Base-by-base conservation (phyloP, 176 grass and related monocot species). In the Musa acuminata region DNA sequence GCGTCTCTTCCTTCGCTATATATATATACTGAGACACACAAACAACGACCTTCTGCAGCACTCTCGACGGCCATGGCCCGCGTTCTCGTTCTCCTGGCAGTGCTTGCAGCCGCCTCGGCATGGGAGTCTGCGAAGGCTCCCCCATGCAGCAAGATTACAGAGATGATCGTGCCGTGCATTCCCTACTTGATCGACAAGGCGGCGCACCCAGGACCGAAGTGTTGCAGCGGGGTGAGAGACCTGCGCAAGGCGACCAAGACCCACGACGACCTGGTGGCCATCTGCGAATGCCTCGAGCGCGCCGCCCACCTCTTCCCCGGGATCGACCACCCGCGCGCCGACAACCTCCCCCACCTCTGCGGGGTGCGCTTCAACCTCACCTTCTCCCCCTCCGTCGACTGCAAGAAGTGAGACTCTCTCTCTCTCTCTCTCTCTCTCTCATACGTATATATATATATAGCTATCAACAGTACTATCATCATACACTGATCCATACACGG, bases 381-480 rank as follows among this genome's bases (percentile, higher is more conserved):
- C 79, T 64, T 85, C 75, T 79, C 86, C 14, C 79, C 86, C 17
- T 82, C 81, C 75, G 66, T 88, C 27, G 82, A 88, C 79, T 85
- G 86, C 72, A 77, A 65, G 75, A 83, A 67, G 35, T 43, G 35
- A 43, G 4, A 5, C 35, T 43, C 35, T 6, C 35, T 43, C 35
- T 43, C 35, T 5, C 29, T 35, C 29, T 4, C 29, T 29, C 2
- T 29, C 27, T 29, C 27, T 29, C 27, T 29, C 29, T 29, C 29
- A 24, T 24, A 2, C 2, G 22, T 22, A 22, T 22, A 3, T 0
- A 29, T 29, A 6, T 43, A 43, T 0, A 43, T 43, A 43, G 29
- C 29, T 35, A 35, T 5, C 29, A 4, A 35, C 29, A 35, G 29
- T 35, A 35, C 29, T 5, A 35, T 35, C 35, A 43, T 43, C 35